These are phyloP conservation scores for Leptomonas pyrrhocoris DNA, from an alignment of 208 protist genomes.

Conservation along the genomic window DNA sequence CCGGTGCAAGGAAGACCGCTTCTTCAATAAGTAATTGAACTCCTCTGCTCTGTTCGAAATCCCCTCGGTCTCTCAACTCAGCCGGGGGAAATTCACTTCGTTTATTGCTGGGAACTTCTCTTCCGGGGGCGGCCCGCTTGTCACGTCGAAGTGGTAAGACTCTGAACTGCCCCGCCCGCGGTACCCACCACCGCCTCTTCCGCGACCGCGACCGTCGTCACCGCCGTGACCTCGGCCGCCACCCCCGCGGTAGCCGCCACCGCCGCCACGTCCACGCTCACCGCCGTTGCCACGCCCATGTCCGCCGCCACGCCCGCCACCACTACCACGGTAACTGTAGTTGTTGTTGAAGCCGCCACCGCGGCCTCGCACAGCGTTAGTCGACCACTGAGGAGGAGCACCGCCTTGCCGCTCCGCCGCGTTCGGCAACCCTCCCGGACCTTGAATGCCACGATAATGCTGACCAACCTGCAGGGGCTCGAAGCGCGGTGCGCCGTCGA, in stretches of 20 bases:
- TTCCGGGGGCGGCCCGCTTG: not conserved
- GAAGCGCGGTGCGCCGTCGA: conserved; percentile 75
- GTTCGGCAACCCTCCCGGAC: not conserved
- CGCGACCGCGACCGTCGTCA: conserved; percentile 13
- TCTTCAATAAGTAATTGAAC: no score
- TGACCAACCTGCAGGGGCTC: conserved; percentile 57
- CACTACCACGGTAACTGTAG: not conserved
- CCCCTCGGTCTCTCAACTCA: conserved; percentile 12
- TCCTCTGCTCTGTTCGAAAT: not conserved
- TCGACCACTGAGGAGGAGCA: not conserved
- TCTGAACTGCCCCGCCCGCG: conserved; percentile 9
- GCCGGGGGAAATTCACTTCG: conserved; percentile 32
- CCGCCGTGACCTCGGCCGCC: conserved; percentile 16
- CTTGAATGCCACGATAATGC: conserved; percentile 21
- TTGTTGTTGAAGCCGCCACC: conserved; percentile 14
- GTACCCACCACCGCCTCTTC: conserved; percentile 20
- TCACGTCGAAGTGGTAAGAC: conserved; percentile 10
- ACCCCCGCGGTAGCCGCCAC: conserved; percentile 18
- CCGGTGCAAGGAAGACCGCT: no score
- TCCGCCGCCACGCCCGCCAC: conserved; percentile 16
- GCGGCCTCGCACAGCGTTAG: not conserved
- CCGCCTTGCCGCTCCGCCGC: not conserved
- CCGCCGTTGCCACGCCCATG: not conserved
- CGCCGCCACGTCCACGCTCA: conserved; percentile 4
- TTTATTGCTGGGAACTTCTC: conserved; percentile 31